Conservation (phyloP, 768 basidiomycete species). For the Lentinula edodes region DNA sequence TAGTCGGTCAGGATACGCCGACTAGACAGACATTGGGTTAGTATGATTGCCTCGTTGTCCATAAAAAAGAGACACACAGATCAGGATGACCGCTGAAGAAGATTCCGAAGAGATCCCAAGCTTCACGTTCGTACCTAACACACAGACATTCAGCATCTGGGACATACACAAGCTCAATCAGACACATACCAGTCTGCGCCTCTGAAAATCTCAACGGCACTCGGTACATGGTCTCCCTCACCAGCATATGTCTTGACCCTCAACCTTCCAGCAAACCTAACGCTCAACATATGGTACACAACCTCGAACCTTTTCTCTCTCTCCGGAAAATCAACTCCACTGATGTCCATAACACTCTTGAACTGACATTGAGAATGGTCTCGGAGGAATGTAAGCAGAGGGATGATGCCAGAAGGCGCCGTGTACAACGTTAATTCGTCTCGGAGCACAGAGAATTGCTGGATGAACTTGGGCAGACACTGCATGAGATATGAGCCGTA, state of each 20-base stretch:
- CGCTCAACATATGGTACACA: slow-evolving; percentile 89
- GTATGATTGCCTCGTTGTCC: background rate
- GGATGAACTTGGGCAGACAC: slow-evolving; percentile 93
- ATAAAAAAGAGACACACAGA: slow-evolving; percentile 51
- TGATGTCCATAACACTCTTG: slow-evolving; percentile 89
- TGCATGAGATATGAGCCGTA: slow-evolving; percentile 93
- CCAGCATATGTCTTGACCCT: slow-evolving; percentile 96
- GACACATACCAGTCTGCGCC: slow-evolving; percentile 88
- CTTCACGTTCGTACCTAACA: slow-evolving; percentile 89
- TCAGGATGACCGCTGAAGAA: slow-evolving; percentile 97
- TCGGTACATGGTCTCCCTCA: slow-evolving; percentile 89
- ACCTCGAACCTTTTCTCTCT: slow-evolving; percentile 92
- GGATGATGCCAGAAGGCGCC: slow-evolving; percentile 74
- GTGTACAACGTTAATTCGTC: slow-evolving; percentile 92
- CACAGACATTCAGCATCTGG: background rate
- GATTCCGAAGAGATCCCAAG: slow-evolving; percentile 96
- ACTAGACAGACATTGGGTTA: slow-evolving; percentile 32
- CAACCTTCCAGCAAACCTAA: slow-evolving; percentile 75
- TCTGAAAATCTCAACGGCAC: slow-evolving; percentile 68
- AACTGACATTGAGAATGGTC: slow-evolving; percentile 96
- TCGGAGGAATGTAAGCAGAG: slow-evolving; percentile 86
- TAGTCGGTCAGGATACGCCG: slow-evolving; percentile 98
- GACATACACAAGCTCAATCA: background rate
- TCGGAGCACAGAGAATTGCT: slow-evolving; percentile 96
- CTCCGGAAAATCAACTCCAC: slow-evolving; percentile 93